phyloP scores from a whole-genome alignment of 495 filamentous ascomycete genomes.

The Daldinia caldariorum region DNA sequence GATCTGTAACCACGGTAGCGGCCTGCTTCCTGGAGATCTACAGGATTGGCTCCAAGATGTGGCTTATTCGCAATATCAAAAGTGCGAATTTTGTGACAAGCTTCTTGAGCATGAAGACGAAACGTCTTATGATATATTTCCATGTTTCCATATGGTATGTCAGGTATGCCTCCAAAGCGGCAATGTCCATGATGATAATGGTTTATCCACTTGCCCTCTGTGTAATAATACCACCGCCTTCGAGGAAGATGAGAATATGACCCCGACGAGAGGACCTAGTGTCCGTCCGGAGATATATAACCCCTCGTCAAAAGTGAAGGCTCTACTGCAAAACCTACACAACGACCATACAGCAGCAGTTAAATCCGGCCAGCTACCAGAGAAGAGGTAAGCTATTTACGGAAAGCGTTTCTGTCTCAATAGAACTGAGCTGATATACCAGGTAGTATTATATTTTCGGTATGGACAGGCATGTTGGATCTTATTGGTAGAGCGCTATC shows the following conservation, averaged over 20 bases:
- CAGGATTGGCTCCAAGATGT: constrained; percentile 14
- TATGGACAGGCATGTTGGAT: constrained; percentile 32
- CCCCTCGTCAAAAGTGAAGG: constrained; percentile 32
- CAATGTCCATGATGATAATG: not conserved
- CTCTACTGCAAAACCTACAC: constrained; percentile 19
- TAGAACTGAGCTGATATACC: not conserved
- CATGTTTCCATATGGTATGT: constrained; percentile 28
- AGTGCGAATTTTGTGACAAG: constrained; percentile 16
- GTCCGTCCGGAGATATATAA: not conserved
- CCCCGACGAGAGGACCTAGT: not conserved
- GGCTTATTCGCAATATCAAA: not conserved
- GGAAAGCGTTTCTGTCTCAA: not conserved
- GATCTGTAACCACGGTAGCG: constrained; percentile 31
- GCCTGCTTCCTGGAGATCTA: constrained; percentile 20
- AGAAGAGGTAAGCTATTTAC: constrained; percentile 21
- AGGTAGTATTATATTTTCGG: constrained; percentile 30
- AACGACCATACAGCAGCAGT: not conserved
- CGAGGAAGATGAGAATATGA: not conserved
- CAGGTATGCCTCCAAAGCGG: constrained; percentile 2
- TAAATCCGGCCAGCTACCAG: not conserved
- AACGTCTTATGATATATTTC: constrained; percentile 1
- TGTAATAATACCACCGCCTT: not conserved
- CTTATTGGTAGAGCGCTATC: constrained; percentile 24
- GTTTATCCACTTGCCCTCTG: constrained; percentile 8
- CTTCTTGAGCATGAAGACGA: constrained; percentile 3